These are phyloP conservation scores for Cystobasidiaceae sp. DNA, from an alignment of 1,284 basidiomycete genomes.

Conservation along the genomic window DNA sequence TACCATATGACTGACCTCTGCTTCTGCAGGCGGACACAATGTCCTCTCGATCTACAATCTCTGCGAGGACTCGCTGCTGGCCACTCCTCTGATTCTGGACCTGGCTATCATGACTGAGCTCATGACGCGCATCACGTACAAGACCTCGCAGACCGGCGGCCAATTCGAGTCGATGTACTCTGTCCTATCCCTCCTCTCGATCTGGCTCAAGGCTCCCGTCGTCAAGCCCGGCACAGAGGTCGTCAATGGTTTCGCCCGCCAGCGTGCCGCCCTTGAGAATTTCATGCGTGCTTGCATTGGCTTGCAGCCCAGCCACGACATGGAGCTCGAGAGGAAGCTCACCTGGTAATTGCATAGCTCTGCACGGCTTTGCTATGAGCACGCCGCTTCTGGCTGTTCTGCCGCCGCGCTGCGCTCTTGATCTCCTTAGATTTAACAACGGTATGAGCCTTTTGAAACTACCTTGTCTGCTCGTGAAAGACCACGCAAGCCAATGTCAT, in stretches of 20 bases:
- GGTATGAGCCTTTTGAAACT: too few relatives aligned
- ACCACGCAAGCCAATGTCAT: too few relatives aligned
- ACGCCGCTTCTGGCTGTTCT: too few relatives aligned
- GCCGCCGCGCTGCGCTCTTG: too few relatives aligned
- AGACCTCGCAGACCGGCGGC: slow-evolving; percentile 52
- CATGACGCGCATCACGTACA: slow-evolving; percentile 84
- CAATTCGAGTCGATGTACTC: slow-evolving; percentile 73
- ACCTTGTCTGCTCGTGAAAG: too few relatives aligned
- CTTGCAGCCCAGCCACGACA: slow-evolving; percentile 71
- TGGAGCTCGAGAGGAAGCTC: slow-evolving; percentile 46
- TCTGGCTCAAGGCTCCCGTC: slow-evolving; percentile 79
- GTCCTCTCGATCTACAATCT: slow-evolving; percentile 89
- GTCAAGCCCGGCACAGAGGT: slow-evolving; percentile 94
- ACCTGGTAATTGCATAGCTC: too few relatives aligned
- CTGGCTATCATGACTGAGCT: slow-evolving; percentile 90
- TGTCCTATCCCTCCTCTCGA: slow-evolving; percentile 80
- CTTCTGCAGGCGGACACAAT: slow-evolving; percentile 53
- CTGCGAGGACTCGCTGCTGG: slow-evolving; percentile 95
- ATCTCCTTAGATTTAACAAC: too few relatives aligned
- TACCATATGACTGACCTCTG: too few relatives aligned
- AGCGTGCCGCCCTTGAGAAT: slow-evolving; percentile 86
- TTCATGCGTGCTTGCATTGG: slow-evolving; percentile 84
- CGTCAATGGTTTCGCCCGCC: slow-evolving; percentile 90
- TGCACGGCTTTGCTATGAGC: too few relatives aligned
- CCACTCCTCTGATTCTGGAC: slow-evolving; percentile 92